These are phyloP conservation scores for Asterochloris erici DNA, from an alignment of 139 green algal species.

Conservation along the genomic window DNA sequence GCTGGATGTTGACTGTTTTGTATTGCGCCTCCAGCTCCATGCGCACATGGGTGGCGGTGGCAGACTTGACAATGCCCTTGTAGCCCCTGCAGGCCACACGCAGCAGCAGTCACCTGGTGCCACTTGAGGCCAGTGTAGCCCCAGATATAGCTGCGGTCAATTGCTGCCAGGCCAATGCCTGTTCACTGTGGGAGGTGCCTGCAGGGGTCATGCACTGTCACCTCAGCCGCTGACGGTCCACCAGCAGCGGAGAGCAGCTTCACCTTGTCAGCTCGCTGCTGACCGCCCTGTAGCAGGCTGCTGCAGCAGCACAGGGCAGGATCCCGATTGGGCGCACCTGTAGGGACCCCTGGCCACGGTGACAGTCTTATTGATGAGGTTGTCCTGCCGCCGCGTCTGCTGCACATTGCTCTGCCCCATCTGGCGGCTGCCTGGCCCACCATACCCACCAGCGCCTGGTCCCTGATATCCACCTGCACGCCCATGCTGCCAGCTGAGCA, in stretches of 20 bases:
- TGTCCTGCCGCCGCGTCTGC: constrained; percentile 27
- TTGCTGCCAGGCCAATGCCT: neutral
- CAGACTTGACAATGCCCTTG: constrained; percentile 72
- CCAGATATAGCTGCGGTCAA: neutral
- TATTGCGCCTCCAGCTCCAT: constrained; percentile 88
- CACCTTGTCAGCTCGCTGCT: no score
- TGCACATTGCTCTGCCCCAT: constrained; percentile 20
- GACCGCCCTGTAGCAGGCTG: neutral
- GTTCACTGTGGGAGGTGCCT: neutral
- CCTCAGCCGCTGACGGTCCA: no score
- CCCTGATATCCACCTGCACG: neutral
- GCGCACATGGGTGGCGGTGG: constrained; percentile 73
- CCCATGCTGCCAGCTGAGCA: neutral
- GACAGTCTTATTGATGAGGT: constrained; percentile 44
- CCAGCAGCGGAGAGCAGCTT: no score
- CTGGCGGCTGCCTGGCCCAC: constrained; percentile 17
- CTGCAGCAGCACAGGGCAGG: neutral
- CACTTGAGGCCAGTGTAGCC: neutral
- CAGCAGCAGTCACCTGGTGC: neutral
- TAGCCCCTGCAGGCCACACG: constrained; percentile 59
- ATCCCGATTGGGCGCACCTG: constrained; percentile 15
- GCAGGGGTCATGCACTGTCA: no score
- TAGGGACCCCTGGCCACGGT: constrained; percentile 62
- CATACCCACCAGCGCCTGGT: neutral
- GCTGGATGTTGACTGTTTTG: constrained; percentile 69